These are phyloP conservation scores for Pseudoscleropodium purum DNA, from an alignment of 225 moss, liverwort and hornwort species.

Conservation along the genomic window DNA sequence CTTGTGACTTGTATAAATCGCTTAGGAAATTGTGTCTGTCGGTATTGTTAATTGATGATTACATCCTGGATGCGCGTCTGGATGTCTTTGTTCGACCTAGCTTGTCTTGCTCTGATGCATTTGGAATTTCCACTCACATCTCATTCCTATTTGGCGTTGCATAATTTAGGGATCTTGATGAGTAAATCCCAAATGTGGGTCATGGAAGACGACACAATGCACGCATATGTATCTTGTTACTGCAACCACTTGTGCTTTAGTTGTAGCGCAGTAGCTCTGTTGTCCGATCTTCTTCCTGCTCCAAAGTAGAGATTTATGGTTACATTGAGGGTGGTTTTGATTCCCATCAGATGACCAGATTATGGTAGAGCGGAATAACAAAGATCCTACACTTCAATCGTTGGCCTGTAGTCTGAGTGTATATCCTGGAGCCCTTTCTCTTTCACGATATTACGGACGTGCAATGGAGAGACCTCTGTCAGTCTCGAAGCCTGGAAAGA, in stretches of 20 bases:
- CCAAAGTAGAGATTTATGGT: neutral
- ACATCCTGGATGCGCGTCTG: neutral
- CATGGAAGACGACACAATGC: neutral
- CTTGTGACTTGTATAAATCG: neutral
- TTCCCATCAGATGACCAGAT: neutral
- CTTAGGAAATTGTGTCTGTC: neutral
- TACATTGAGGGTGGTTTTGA: neutral
- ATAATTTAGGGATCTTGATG: neutral
- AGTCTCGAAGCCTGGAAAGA: no score
- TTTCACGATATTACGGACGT: no score
- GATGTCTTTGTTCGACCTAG: neutral
- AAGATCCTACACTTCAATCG: no score
- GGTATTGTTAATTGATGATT: neutral
- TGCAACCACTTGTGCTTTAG: neutral
- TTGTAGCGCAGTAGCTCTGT: neutral
- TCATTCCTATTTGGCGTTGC: neutral
- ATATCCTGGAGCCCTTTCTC: no score
- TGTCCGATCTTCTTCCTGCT: neutral
- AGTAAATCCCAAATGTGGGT: neutral
- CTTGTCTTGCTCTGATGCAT: neutral
- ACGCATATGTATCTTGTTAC: no score
- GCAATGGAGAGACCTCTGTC: no score
- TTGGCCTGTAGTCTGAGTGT: no score
- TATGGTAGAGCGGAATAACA: neutral
- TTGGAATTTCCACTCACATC: neutral